These are phyloP conservation scores for Crithidia mellificae DNA, from an alignment of 208 protist species.

Conservation along the genomic window DNA sequence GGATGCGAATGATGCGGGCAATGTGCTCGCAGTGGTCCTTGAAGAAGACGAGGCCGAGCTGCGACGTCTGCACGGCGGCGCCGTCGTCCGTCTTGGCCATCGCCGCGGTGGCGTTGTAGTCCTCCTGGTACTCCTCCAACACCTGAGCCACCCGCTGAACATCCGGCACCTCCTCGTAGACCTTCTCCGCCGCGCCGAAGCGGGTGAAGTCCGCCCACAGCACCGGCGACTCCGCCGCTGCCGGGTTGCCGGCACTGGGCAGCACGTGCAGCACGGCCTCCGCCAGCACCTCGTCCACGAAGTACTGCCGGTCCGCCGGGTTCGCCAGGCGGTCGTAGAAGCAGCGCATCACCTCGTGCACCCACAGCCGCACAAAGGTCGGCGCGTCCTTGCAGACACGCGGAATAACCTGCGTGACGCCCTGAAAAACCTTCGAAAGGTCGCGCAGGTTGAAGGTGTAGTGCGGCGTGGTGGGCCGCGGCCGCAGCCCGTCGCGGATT, in stretches of 20 bases:
- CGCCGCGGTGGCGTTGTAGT: constrained; percentile 86
- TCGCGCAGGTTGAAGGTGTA: constrained; percentile 99
- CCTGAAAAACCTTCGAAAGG: constrained; percentile 96
- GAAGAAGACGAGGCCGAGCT: constrained; percentile 92
- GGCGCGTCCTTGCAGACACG: constrained; percentile 68
- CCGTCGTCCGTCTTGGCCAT: constrained; percentile 33
- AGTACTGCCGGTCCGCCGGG: constrained; percentile 89
- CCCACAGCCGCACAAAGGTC: constrained; percentile 90
- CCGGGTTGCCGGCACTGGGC: constrained; percentile 38
- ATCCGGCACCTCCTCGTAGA: constrained; percentile 91
- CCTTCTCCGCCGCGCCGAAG: constrained; percentile 79
- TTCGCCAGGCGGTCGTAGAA: constrained; percentile 98
- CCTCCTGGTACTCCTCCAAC: constrained; percentile 92
- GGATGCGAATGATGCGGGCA: constrained; percentile 94
- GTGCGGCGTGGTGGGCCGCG: constrained; percentile 96
- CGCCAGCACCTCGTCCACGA: constrained; percentile 91
- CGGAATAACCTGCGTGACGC: constrained; percentile 92
- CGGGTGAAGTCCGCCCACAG: constrained; percentile 95
- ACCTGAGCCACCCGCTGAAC: constrained; percentile 67
- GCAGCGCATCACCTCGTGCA: constrained; percentile 96
- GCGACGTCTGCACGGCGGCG: constrained; percentile 38
- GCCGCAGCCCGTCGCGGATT: constrained; percentile 90
- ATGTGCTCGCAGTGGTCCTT: constrained; percentile 96
- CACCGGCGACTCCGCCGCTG: constrained; percentile 41
- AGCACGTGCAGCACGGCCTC: constrained; percentile 76